Evolutionary conservation across 257 asterid species (phyloP).

Genomic region (Scutellaria baicalensis): DNA sequence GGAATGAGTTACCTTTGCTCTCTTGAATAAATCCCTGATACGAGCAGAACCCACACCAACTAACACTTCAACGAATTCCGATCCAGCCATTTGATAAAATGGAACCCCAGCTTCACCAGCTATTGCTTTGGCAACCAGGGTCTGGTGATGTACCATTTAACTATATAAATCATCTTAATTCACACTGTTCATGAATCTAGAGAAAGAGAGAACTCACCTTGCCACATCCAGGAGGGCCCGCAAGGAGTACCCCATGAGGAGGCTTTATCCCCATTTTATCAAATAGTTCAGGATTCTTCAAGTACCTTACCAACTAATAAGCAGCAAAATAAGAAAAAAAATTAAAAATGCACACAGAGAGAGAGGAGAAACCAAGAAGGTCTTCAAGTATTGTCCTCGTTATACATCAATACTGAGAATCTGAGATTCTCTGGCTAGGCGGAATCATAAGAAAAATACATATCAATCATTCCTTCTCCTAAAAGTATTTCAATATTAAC

Average conservation of each 20-base stretch:
- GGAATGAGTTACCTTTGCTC: constrained; percentile 73
- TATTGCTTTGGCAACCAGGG: constrained; percentile 97
- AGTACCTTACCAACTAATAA: constrained; percentile 84
- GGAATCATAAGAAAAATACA: neutral
- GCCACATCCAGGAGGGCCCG: constrained; percentile 99
- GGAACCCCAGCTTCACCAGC: constrained; percentile 99
- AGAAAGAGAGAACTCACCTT: constrained; percentile 57
- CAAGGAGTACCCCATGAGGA: constrained; percentile 99
- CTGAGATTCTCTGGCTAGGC: neutral
- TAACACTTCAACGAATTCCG: constrained; percentile 93
- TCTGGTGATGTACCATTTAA: constrained; percentile 37
- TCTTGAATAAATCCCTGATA: constrained; percentile 89
- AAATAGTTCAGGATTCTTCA: constrained; percentile 91
- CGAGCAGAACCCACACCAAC: constrained; percentile 99
- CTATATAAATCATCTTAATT: neutral
- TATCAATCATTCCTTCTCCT: neutral
- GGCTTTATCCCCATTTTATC: constrained; percentile 98
- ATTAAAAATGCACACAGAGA: neutral
- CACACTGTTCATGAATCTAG: neutral
- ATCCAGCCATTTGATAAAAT: constrained; percentile 98
- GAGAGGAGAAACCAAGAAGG: neutral
- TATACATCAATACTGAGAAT: neutral
- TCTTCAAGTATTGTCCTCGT: constrained; percentile 1
- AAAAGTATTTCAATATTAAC: constrained; percentile 1
- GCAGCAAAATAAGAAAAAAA: constrained; percentile 2